Evolutionary conservation across 306 rosid genomes (phyloP), one percentile per base, ranked within the genome.

Genomic region (Hippophae tibetana): DNA sequence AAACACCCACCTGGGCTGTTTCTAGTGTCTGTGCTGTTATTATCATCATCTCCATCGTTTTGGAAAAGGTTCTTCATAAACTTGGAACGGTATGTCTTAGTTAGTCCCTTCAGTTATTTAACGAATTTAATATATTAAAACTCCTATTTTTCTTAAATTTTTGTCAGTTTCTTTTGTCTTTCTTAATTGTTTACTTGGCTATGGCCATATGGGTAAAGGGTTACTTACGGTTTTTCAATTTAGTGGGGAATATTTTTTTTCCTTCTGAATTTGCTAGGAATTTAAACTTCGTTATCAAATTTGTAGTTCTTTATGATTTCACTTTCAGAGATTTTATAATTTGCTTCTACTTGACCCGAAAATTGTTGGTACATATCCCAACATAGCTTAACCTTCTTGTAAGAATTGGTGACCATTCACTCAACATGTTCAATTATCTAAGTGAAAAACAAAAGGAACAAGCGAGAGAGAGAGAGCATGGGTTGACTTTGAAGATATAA

Each of bases 1-100:
- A 71, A 71, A 93, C 99, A 44, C 95, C 97, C 9, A 88, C 99
- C 0, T 88, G 99, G 97, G 95, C 99, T 45, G 90, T 93, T 48
- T 87, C 95, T 12, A 78, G 79, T 61, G 95, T 93, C 13, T 93
- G 89, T 65, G 79, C 95, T 56, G 67, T 81, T 38, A 83, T 93
- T 65, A 86, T 93, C 67, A 52, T 93, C 64, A 53, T 93, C 43
- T 93, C 99, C 50, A 42, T 88, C 1, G 46, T 38, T 7, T 48
- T 93, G 68, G 99, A 92, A 76, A 92, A 76, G 70, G 38, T 79
- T 62, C 84, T 92, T 52, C 95, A 92, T 70, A 86, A 56, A 84
- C 60, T 76, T 26, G 99, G 97, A 82, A 69, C 65, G 72, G 99
- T 54, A 42, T 58, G 45, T 56, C 8, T 42, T 18, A 3, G 38